A percentile compares a stretch with the other conserved stretches of the same genome.
Conservation (phyloP, 176 grass and related monocot genomes). For the Triticum urartu region DNA sequence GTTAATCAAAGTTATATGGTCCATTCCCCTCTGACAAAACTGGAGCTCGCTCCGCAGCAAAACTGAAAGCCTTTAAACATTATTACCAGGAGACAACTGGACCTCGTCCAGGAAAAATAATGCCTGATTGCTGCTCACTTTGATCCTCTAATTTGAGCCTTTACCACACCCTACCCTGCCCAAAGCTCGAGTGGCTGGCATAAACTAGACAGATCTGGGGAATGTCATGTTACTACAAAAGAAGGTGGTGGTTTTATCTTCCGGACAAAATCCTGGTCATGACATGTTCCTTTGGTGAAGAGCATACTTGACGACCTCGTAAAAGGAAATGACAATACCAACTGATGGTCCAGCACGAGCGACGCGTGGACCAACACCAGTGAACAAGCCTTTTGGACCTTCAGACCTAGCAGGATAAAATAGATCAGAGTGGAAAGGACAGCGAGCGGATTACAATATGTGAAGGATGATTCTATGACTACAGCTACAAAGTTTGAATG, state of each 20-base stretch:
- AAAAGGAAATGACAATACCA: slow-evolving; percentile 91
- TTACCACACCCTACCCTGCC: neutral
- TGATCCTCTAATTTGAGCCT: slow-evolving; percentile 29
- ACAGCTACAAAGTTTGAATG: neutral
- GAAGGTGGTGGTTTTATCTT: neutral
- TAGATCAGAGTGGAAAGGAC: neutral
- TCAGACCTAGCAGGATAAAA: slow-evolving; percentile 52
- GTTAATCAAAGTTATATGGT: slow-evolving; percentile 30
- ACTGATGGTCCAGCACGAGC: slow-evolving; percentile 93
- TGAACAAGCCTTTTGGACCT: slow-evolving; percentile 78
- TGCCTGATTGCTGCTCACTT: neutral
- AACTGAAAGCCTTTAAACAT: slow-evolving; percentile 3
- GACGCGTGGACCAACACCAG: slow-evolving; percentile 78
- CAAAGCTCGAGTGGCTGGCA: neutral
- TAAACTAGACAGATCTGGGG: neutral
- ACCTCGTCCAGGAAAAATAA: slow-evolving; percentile 13
- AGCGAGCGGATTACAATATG: neutral
- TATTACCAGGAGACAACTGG: neutral
- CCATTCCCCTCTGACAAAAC: slow-evolving; percentile 34
- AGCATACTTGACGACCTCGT: slow-evolving; percentile 86
- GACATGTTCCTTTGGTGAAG: slow-evolving; percentile 54
- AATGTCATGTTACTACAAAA: slow-evolving; percentile 3
- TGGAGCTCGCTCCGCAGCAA: slow-evolving; percentile 28
- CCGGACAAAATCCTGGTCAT: slow-evolving; percentile 15
- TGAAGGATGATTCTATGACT: neutral